Percentiles rank a stretch among this genome's conserved stretches.
Evolutionary conservation across 2,329 filamentous ascomycete genomes (phyloP).

Genomic region (Fusarium nygamai): DNA sequence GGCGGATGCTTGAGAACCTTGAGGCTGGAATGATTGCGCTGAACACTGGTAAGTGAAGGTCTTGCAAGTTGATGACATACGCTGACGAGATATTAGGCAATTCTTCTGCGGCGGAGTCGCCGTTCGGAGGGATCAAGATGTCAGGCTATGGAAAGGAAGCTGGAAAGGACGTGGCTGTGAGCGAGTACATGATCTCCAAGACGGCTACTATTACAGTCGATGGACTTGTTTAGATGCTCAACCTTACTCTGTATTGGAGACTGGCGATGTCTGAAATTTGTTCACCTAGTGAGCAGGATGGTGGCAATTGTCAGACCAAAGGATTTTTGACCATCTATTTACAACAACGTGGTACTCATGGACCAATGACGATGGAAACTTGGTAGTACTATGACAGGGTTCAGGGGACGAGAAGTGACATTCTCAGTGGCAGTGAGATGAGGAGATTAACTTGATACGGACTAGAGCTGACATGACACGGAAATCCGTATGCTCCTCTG

Average conservation of each 20-base stretch:
- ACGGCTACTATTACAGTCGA: constrained; percentile 34
- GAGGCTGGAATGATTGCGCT: constrained; percentile 35
- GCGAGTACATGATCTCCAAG: constrained; percentile 56
- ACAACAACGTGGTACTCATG: background rate
- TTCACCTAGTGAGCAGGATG: background rate
- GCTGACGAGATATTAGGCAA: constrained; percentile 1
- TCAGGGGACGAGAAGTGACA: background rate
- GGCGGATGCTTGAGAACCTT: constrained; percentile 25
- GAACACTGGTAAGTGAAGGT: background rate
- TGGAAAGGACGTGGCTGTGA: constrained; percentile 55
- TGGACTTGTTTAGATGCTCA: too few relatives aligned
- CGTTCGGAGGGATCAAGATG: constrained; percentile 42
- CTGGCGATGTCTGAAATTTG: background rate
- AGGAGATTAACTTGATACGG: background rate
- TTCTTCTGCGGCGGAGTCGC: constrained; percentile 50
- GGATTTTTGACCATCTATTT: background rate
- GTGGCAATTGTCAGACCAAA: background rate
- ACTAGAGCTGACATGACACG: background rate
- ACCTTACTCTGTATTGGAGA: too few relatives aligned
- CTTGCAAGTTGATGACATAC: rapidly evolving
- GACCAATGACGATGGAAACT: background rate
- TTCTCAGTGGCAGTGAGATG: background rate
- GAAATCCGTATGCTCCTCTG: background rate
- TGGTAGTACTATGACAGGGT: background rate
- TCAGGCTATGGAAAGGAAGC: constrained; percentile 40